phyloP scores from a whole-genome alignment of 768 basidiomycete species.

The Gloeopeniophorella convolvens region DNA sequence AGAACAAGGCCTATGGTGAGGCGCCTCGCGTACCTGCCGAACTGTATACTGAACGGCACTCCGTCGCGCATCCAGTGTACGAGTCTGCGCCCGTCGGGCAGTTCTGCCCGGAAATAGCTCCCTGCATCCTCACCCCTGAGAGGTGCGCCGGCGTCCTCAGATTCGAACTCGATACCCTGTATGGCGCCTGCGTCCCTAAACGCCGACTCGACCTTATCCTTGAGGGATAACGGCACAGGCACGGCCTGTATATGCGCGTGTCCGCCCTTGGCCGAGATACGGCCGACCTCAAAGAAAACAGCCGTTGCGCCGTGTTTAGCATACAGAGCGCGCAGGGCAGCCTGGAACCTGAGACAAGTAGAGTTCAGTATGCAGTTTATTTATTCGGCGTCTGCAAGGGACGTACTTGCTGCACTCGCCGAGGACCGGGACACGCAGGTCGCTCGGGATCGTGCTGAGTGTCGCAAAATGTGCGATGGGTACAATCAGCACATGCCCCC shows the following conservation, averaged over 20 bases:
- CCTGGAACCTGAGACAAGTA: conserved; percentile 56
- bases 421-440: conserved; percentile 66
- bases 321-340: conserved; percentile 65
- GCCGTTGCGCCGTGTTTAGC: conserved; percentile 59
- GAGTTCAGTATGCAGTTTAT: not conserved
- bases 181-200: conserved; percentile 67
- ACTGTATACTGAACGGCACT: conserved; percentile 82
- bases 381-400: not conserved
- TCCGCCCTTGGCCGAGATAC: conserved; percentile 78
- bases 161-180: conserved; percentile 68
- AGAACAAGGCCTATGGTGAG: not conserved
- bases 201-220: conserved; percentile 57
- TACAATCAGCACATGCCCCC: conserved; percentile 91
- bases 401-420: conserved; percentile 72
- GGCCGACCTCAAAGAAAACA: conserved; percentile 84
- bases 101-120: conserved; percentile 86
- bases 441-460: conserved; percentile 70
- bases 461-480: conserved; percentile 94
- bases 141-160: conserved; percentile 59
- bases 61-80: conserved; percentile 79
- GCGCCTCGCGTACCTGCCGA: conserved; percentile 78
- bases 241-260: conserved; percentile 91
- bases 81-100: conserved; percentile 80
- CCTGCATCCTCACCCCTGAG: conserved; percentile 44
- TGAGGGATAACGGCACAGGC: conserved; percentile 61